Evolutionary conservation across 495 filamentous ascomycete genomes (phyloP).

Genomic region (Pyrenula aspistea): DNA sequence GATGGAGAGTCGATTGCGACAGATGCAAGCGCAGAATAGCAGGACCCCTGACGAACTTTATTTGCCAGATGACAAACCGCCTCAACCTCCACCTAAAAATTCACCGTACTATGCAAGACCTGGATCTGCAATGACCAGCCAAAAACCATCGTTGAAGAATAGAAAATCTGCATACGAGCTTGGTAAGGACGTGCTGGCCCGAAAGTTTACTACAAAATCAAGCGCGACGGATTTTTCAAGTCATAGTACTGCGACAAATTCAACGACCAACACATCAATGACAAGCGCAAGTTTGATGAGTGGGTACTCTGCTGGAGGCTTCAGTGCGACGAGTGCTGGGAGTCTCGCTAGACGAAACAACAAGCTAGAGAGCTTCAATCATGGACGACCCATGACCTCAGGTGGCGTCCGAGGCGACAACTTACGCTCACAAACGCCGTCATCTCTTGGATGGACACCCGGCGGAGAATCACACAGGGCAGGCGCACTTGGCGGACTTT

Average conservation of each 20-base stretch:
- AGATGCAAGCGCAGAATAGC: constrained; percentile 52
- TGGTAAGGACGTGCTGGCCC: constrained; percentile 51
- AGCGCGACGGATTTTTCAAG: constrained; percentile 64
- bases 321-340: constrained; percentile 91
- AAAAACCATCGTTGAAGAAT: constrained; percentile 30
- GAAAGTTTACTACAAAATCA: constrained; percentile 80
- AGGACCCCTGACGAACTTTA: constrained; percentile 24
- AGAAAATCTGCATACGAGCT: constrained; percentile 82
- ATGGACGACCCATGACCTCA: constrained; percentile 38
- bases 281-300: constrained; percentile 89
- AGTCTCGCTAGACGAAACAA: constrained; percentile 71
- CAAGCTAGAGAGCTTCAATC: constrained; percentile 25
- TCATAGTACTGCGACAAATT: constrained; percentile 60
- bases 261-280: constrained; percentile 57
- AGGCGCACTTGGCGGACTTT: constrained; percentile 61
- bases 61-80: constrained; percentile 17
- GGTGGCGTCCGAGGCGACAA: constrained; percentile 26
- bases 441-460: constrained; percentile 28
- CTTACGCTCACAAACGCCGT: constrained; percentile 53
- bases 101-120: constrained; percentile 26
- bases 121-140: constrained; percentile 29
- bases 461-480: constrained; percentile 27
- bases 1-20: constrained; percentile 72
- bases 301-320: constrained; percentile 74
- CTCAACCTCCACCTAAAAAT: constrained; percentile 28